Conservation (phyloP, 1,284 basidiomycete species). For the Crucibulum cyathiforme region DNA sequence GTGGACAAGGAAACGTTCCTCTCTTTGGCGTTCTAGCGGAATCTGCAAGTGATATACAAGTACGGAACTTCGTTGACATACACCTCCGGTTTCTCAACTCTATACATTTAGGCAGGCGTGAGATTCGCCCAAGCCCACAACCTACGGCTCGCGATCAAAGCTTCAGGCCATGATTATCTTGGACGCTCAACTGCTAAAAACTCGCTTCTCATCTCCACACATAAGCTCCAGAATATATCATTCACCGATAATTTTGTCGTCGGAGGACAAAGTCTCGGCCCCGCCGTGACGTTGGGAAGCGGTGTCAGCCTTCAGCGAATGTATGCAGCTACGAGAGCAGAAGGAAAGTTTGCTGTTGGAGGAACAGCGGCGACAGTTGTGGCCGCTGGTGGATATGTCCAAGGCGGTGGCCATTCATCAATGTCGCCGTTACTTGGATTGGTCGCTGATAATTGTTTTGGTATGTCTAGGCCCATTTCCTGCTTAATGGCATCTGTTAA, state of each 20-base stretch:
- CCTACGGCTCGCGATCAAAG: conserved; percentile 34
- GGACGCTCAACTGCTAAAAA: conserved; percentile 37
- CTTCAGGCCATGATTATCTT: conserved; percentile 37
- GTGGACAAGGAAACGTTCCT: conserved; percentile 16
- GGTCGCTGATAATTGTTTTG: conserved; percentile 35
- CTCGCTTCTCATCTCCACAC: conserved; percentile 35
- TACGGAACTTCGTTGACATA: neutral
- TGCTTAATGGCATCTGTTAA: neutral
- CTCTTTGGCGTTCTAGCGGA: conserved; percentile 15
- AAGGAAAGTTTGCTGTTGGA: conserved; percentile 32
- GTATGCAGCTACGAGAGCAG: conserved; percentile 23
- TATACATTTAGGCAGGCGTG: conserved; percentile 23
- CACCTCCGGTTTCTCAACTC: too few relatives aligned
- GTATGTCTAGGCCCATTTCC: conserved; percentile 10
- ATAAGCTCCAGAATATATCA: conserved; percentile 20
- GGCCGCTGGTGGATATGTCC: conserved; percentile 35
- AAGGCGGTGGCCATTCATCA: conserved; percentile 38
- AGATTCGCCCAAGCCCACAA: conserved; percentile 24
- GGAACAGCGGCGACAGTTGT: conserved; percentile 34
- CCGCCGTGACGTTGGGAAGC: conserved; percentile 34
- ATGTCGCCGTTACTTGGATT: conserved; percentile 33
- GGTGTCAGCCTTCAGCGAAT: conserved; percentile 28
- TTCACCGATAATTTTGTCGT: conserved; percentile 32
- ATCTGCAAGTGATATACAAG: conserved; percentile 18
- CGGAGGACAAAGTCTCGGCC: conserved; percentile 17